Conservation (phyloP, 805 yeast species). For the Clavispora phyllophila region DNA sequence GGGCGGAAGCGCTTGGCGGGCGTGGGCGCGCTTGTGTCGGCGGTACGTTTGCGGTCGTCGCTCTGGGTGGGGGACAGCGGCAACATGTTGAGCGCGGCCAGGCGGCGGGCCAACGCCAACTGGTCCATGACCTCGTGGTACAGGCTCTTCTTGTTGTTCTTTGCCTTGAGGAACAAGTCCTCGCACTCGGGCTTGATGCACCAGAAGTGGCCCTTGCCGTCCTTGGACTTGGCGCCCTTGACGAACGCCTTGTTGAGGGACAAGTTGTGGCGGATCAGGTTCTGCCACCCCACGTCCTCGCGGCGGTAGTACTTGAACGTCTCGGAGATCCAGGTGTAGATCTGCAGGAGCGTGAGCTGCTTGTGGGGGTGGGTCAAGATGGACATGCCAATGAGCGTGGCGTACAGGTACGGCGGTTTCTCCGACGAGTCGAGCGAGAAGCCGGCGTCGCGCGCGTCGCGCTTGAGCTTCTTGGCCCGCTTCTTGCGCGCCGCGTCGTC, state of each 20-base stretch:
- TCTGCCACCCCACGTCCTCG: constrained; percentile 95
- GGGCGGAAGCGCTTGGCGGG: neutral
- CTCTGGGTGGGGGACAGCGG: constrained; percentile 14
- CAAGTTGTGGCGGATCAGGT: constrained; percentile 90
- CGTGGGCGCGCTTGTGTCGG: neutral
- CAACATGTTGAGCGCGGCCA: constrained; percentile 4
- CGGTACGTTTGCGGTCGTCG: constrained; percentile 6
- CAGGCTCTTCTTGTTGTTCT: constrained; percentile 42
- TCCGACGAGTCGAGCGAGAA: constrained; percentile 48
- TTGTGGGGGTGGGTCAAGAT: constrained; percentile 68
- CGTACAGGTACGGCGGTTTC: constrained; percentile 94
- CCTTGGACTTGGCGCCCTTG: constrained; percentile 86
- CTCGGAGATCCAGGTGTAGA: constrained; percentile 86
- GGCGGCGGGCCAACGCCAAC: constrained; percentile 15
- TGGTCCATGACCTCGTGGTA: constrained; percentile 43
- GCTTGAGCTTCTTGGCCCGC: constrained; percentile 24
- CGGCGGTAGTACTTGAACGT: constrained; percentile 79
- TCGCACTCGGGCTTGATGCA: constrained; percentile 80
- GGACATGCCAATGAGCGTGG: constrained; percentile 90
- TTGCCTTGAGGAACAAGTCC: constrained; percentile 67
- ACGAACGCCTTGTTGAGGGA: constrained; percentile 90
- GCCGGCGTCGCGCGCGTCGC: constrained; percentile 26
- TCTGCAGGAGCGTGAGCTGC: constrained; percentile 50
- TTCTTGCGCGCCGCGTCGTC: constrained; percentile 11
- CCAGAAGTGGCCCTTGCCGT: constrained; percentile 93